A percentile compares a stretch with the other conserved stretches of the same genome.
Conservation (phyloP, 305 asterid species). For the Fraxinus baroniana region DNA sequence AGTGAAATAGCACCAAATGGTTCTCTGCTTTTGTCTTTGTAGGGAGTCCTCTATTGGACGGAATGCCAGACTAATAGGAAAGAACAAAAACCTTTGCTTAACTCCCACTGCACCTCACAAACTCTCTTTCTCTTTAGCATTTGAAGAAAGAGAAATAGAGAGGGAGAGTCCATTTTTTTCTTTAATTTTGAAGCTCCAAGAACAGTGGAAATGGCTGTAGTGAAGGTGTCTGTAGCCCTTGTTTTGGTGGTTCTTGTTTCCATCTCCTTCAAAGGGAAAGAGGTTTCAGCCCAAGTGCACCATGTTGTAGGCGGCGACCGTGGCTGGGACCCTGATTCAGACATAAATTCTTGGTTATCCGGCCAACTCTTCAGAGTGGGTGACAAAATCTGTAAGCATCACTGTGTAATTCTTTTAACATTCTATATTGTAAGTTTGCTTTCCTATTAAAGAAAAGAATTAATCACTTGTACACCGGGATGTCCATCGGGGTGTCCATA, state of each 20-base stretch:
- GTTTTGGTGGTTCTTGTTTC: conserved; percentile 6
- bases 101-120: neutral
- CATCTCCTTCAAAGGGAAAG: conserved; percentile 13
- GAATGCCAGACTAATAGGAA: neutral
- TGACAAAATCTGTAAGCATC: conserved; percentile 59
- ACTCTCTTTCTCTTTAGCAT: neutral
- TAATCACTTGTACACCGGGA: too few relatives aligned
- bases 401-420: neutral
- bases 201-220: conserved; percentile 11
- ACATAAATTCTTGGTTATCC: conserved; percentile 55
- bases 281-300: conserved; percentile 50
- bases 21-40: neutral
- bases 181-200: neutral
- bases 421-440: neutral
- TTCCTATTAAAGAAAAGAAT: neutral
- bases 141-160: neutral
- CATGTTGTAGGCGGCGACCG: conserved; percentile 62
- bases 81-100: neutral
- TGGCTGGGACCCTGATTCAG: conserved; percentile 53
- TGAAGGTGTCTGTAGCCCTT: neutral
- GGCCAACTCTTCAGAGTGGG: conserved; percentile 71
- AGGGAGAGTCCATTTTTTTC: neutral
- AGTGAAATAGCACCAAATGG: neutral
- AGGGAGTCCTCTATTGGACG: neutral
- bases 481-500: too few relatives aligned